Conservation (phyloP, 1,284 basidiomycete genomes). For the Malassezia vespertilionis region DNA sequence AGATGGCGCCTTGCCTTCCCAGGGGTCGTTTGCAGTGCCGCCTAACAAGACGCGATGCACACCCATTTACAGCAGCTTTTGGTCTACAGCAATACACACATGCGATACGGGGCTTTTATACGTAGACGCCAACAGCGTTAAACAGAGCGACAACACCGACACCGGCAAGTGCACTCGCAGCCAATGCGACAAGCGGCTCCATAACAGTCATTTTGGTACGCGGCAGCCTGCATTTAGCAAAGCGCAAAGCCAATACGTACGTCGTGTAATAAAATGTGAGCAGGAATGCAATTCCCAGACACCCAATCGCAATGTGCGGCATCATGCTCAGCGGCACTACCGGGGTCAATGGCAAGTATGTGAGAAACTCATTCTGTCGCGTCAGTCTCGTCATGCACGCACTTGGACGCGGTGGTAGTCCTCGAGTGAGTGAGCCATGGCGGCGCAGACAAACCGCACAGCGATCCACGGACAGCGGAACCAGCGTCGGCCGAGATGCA, state of each 20-base stretch:
- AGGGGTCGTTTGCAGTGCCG: no score
- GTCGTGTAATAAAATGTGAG: conserved; percentile 39
- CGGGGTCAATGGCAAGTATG: background rate
- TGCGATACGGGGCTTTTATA: no score
- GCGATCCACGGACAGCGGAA: background rate
- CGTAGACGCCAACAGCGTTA: conserved; percentile 41
- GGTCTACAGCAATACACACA: no score
- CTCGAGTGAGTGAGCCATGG: background rate
- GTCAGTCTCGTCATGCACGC: background rate
- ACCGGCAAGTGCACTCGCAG: conserved; percentile 30
- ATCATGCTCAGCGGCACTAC: conserved; percentile 28
- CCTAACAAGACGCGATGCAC: no score
- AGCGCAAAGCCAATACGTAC: conserved; percentile 17
- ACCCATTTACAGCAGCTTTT: no score
- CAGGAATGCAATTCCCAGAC: conserved; percentile 26
- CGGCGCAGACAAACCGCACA: background rate
- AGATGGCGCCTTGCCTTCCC: no score
- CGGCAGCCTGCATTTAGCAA: conserved; percentile 21
- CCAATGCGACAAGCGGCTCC: conserved; percentile 23
- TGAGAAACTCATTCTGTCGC: background rate
- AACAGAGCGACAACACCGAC: conserved; percentile 37
- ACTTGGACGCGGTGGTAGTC: conserved; percentile 2
- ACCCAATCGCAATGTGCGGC: conserved; percentile 26
- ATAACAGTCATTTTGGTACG: conserved; percentile 16
- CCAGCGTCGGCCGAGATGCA: conserved; percentile 5